Evolutionary conservation across 2,329 filamentous ascomycete species (phyloP).

Genomic region (Monilinia fructigena): DNA sequence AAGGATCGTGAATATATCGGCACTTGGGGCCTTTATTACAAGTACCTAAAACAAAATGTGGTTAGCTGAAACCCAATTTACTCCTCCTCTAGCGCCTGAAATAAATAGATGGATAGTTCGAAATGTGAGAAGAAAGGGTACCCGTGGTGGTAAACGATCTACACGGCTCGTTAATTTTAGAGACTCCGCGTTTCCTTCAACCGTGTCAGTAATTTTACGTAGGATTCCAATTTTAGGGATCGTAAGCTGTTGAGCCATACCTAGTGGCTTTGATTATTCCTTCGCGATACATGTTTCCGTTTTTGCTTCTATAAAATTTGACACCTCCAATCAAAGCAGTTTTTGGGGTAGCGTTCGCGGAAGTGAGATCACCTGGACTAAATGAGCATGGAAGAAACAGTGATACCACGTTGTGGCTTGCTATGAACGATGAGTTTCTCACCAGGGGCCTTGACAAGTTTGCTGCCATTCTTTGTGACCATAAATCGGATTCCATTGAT

Average conservation of each 20-base stretch:
- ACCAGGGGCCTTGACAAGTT: slow-evolving; percentile 74
- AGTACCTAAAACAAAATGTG: slow-evolving; percentile 59
- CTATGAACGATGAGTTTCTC: slow-evolving; percentile 36
- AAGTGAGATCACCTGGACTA: slow-evolving; percentile 55
- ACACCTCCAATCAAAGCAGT: slow-evolving; percentile 71
- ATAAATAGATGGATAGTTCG: slow-evolving; percentile 33
- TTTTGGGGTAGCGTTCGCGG: slow-evolving; percentile 70
- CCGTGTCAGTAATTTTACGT: slow-evolving; percentile 39
- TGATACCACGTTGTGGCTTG: slow-evolving; percentile 24
- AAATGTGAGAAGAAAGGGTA: slow-evolving; percentile 49
- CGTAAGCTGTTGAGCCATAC: slow-evolving; percentile 51
- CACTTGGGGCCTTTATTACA: slow-evolving; percentile 81
- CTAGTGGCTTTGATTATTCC: slow-evolving; percentile 72
- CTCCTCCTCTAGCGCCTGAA: slow-evolving; percentile 31
- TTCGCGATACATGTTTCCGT: slow-evolving; percentile 79
- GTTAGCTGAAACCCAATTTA: slow-evolving; percentile 38
- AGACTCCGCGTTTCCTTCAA: slow-evolving; percentile 43
- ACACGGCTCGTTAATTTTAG: slow-evolving; percentile 72
- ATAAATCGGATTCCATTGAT: slow-evolving; percentile 73
- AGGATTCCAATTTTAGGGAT: slow-evolving; percentile 24
- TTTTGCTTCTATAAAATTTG: slow-evolving; percentile 80
- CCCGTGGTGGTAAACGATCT: slow-evolving; percentile 68
- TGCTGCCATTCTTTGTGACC: slow-evolving; percentile 76
- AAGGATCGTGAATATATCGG: slow-evolving; percentile 77
- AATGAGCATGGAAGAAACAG: slow-evolving; percentile 36